Conservation (phyloP, 495 filamentous ascomycete genomes). For the Tuber calosporum region DNA sequence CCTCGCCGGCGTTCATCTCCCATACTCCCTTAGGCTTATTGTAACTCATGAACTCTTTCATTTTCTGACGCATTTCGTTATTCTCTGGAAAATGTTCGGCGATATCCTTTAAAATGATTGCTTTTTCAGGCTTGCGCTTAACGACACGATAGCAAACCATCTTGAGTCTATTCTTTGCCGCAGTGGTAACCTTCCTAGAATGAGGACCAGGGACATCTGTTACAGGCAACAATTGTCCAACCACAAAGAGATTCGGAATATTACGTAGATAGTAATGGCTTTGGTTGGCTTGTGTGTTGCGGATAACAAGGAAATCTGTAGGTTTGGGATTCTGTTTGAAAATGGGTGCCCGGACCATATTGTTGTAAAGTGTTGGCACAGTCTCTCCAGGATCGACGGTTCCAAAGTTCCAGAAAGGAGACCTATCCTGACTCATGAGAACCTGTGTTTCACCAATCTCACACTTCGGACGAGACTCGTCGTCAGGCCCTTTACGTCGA, state of each 20-base stretch:
- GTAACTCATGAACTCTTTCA: slow-evolving; percentile 78
- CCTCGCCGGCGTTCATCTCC: slow-evolving; percentile 64
- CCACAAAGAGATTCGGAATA: slow-evolving; percentile 79
- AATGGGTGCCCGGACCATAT: slow-evolving; percentile 88
- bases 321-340: slow-evolving; percentile 73
- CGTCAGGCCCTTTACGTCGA: slow-evolving; percentile 73
- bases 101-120: slow-evolving; percentile 68
- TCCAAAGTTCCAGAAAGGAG: slow-evolving; percentile 91
- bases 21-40: slow-evolving; percentile 70
- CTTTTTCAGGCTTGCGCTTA: slow-evolving; percentile 60
- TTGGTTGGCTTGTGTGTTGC: slow-evolving; percentile 63
- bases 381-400: slow-evolving; percentile 83
- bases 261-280: slow-evolving; percentile 72
- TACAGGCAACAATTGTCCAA: slow-evolving; percentile 85
- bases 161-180: slow-evolving; percentile 87
- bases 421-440: slow-evolving; percentile 85
- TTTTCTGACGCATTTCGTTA: slow-evolving; percentile 84
- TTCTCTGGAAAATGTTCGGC: slow-evolving; percentile 82
- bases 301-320: slow-evolving; percentile 82
- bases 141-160: slow-evolving; percentile 87
- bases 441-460: slow-evolving; percentile 76
- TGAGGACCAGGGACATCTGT: slow-evolving; percentile 88
- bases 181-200: slow-evolving; percentile 87
- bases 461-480: slow-evolving; percentile 64
- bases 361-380: slow-evolving; percentile 82